These are phyloP conservation scores for Gossypium australe DNA, from an alignment of 345 rosid genomes.

Conservation along the genomic window DNA sequence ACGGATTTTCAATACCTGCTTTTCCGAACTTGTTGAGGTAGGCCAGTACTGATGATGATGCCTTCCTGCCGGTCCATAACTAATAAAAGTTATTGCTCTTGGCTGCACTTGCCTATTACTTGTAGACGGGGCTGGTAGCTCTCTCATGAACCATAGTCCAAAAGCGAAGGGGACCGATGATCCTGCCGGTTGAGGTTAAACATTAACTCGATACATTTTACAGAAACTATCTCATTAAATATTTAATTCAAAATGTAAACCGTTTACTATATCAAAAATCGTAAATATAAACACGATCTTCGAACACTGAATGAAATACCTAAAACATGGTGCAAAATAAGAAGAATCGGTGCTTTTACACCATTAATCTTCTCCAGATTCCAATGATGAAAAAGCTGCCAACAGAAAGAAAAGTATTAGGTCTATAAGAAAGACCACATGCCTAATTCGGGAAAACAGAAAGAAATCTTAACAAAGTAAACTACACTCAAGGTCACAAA, in stretches of 20 bases:
- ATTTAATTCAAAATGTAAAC: no score
- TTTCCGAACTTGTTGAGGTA: slow-evolving; percentile 34
- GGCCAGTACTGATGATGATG: slow-evolving; percentile 37
- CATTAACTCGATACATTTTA: background rate
- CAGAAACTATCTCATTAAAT: background rate
- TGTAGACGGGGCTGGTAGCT: slow-evolving; percentile 32
- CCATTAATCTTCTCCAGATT: slow-evolving; percentile 27
- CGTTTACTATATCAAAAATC: background rate
- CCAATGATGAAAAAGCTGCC: slow-evolving; percentile 24
- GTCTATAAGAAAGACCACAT: background rate
- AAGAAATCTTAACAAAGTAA: background rate
- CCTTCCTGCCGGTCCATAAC: slow-evolving; percentile 21
- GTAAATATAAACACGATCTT: background rate
- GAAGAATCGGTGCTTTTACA: slow-evolving; percentile 29
- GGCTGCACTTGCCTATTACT: slow-evolving; percentile 30
- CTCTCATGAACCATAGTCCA: slow-evolving; percentile 57
- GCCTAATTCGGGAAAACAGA: background rate
- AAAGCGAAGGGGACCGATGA: slow-evolving; percentile 58
- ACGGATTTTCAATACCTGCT: slow-evolving; percentile 31
- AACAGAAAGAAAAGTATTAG: background rate
- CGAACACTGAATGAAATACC: slow-evolving; percentile 19
- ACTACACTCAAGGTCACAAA: no score
- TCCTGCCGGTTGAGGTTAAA: slow-evolving; percentile 27
- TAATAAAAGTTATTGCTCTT: slow-evolving; percentile 33
- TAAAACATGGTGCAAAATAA: slow-evolving; percentile 33